Evolutionary conservation across 106 monocot species (phyloP).

Genomic region (Acorus calamus): DNA sequence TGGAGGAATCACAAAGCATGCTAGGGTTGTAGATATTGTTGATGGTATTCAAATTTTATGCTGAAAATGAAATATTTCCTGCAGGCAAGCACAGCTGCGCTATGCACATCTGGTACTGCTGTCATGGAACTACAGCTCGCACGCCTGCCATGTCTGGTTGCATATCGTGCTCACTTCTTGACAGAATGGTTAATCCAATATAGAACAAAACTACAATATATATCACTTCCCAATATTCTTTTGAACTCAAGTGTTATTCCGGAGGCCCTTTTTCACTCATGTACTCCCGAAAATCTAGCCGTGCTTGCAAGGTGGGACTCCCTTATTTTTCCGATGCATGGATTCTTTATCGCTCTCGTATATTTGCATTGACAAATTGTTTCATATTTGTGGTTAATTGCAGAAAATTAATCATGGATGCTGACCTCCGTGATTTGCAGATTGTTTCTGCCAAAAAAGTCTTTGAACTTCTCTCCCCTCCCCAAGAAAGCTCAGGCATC

Average conservation of each 20-base stretch:
- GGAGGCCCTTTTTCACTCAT: conserved; percentile 63
- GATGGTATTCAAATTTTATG: no score
- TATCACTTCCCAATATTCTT: conserved; percentile 88
- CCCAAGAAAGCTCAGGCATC: conserved; percentile 3
- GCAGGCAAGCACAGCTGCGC: conserved; percentile 83
- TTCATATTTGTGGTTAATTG: background rate
- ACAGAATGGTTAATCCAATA: conserved; percentile 67
- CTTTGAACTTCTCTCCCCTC: conserved; percentile 41
- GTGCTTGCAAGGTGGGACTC: conserved; percentile 39
- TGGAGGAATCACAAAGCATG: no score
- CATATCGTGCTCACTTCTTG: conserved; percentile 82
- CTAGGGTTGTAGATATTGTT: no score
- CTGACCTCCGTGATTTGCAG: conserved; percentile 38
- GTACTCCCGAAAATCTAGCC: conserved; percentile 53
- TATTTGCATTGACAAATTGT: background rate
- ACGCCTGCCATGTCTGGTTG: conserved; percentile 67
- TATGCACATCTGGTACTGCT: conserved; percentile 88
- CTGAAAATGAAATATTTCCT: background rate
- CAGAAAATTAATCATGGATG: conserved; percentile 54
- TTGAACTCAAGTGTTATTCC: conserved; percentile 62
- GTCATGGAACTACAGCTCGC: conserved; percentile 82
- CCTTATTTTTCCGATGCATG: background rate
- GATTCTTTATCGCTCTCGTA: background rate
- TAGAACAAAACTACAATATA: conserved; percentile 61
- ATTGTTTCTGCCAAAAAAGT: conserved; percentile 35